Conservation (phyloP, 768 basidiomycete species). For the Podaxis sp. region DNA sequence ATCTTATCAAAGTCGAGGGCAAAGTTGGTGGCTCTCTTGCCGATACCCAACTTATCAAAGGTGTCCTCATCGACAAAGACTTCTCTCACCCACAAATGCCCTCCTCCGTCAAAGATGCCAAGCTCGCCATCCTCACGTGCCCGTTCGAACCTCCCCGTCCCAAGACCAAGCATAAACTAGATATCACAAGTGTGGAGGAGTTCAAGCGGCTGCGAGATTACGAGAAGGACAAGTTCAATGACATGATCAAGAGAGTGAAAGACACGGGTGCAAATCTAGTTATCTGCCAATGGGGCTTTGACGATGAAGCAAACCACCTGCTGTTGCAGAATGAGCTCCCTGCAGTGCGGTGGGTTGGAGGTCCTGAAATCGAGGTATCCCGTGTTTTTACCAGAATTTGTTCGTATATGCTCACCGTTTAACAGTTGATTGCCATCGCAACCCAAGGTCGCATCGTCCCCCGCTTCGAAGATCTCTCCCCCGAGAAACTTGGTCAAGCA, state of each 20-base stretch:
- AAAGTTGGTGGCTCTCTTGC: conserved; percentile 97
- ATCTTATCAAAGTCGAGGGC: conserved; percentile 98
- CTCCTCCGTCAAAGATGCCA: conserved; percentile 80
- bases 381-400: neutral
- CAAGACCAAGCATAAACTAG: conserved; percentile 98
- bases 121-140: conserved; percentile 95
- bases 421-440: conserved; percentile 93
- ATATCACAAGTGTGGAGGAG: conserved; percentile 95
- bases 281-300: conserved; percentile 99
- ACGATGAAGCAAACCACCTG: conserved; percentile 98
- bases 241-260: conserved; percentile 97
- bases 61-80: conserved; percentile 99
- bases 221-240: conserved; percentile 93
- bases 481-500: conserved; percentile 89
- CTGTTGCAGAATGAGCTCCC: conserved; percentile 98
- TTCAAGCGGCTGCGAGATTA: conserved; percentile 94
- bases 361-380: conserved; percentile 94
- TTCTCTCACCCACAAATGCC: conserved; percentile 99
- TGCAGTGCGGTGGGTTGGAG: conserved; percentile 98
- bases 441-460: conserved; percentile 98
- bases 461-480: conserved; percentile 92
- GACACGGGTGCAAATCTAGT: conserved; percentile 97
- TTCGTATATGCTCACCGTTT: conserved; percentile 1
- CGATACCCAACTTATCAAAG: conserved; percentile 93
- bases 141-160: conserved; percentile 99